Base-by-base conservation (phyloP, 306 rosid genomes). In the Gleditsia sinensis region DNA sequence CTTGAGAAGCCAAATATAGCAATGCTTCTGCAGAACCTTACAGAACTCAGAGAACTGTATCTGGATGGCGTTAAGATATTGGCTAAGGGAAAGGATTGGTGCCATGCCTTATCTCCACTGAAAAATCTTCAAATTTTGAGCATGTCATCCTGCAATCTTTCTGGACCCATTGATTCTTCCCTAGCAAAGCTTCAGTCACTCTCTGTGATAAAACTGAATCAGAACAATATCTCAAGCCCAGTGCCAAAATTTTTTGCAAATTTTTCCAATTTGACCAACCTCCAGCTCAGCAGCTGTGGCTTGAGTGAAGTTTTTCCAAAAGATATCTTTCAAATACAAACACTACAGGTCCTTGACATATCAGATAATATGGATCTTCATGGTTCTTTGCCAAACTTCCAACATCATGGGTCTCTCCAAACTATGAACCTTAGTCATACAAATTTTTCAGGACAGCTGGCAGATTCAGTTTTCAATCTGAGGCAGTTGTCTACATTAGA, bases 61-160 rank as follows among this genome's bases (percentile, higher is more conserved):
- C 80, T 91, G 0, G 92, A 89, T 83, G 86, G 90, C 42, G 75
- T 83, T 1, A 10, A 3, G 1, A 69, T 87, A 71, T 79, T 82
- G 10, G 71, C 71, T 0, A 4, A 0, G 11, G 86, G 85, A 25
- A 27, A 59, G 0, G 69, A 86, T 6, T 89, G 95, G 95, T 28
- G 88, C 9, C 68, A 34, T 28, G 64, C 79, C 0, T 28, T 85
- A 50, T 63, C 86, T 11, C 77, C 69, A 9, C 0, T 76, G 24
- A 5, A 55, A 0, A 17, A 72, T 0, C 60, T 83, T 3, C 76
- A 11, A 10, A 82, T 81, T 19, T 4, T 86, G 45, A 86, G 86
- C 42, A 64, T 86, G 80, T 53, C 78, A n/a, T 8, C 27, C 0
- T 81, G 86, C 67, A n/a, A 43, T 72, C 82, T 86, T 11, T 71